A percentile compares a stretch with the other conserved stretches of the same genome.
Evolutionary conservation across 2,329 filamentous ascomycete species (phyloP).

Genomic region (Tolypocladium paradoxum): DNA sequence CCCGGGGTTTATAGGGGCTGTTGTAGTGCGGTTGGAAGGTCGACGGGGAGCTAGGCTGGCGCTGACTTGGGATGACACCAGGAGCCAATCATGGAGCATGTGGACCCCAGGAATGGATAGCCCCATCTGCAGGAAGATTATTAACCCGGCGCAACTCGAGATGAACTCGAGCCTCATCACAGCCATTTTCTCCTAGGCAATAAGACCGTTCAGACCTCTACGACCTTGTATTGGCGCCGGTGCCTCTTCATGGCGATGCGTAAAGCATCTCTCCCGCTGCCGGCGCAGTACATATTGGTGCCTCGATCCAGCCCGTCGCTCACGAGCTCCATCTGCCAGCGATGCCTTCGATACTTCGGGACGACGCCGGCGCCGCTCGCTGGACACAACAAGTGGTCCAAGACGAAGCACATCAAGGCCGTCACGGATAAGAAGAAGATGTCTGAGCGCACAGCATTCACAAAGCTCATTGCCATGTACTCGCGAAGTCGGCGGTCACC

Average conservation of each 20-base stretch:
- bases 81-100: background rate
- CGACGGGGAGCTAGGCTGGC: background rate
- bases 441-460: slow-evolving; percentile 54
- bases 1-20: background rate
- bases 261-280: background rate
- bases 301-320: background rate
- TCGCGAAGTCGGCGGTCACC: slow-evolving; percentile 51
- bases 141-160: slow-evolving; percentile 18
- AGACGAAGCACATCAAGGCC: slow-evolving; percentile 91
- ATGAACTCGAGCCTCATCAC: background rate
- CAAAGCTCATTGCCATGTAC: slow-evolving; percentile 62
- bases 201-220: background rate
- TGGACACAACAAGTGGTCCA: slow-evolving; percentile 90
- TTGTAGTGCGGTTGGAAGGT: background rate
- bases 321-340: slow-evolving; percentile 26
- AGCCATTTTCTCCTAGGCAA: background rate
- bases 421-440: slow-evolving; percentile 74
- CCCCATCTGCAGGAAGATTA: slow-evolving; percentile 12
- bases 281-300: background rate
- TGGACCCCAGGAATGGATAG: background rate
- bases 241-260: background rate
- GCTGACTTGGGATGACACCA: background rate
- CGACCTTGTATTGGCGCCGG: background rate
- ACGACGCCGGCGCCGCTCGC: slow-evolving; percentile 36
- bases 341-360: slow-evolving; percentile 38